Evolutionary conservation across 2,329 filamentous ascomycete genomes (phyloP), one percentile per base, ranked within the genome.

Genomic region (Tricladium varicosporioides): DNA sequence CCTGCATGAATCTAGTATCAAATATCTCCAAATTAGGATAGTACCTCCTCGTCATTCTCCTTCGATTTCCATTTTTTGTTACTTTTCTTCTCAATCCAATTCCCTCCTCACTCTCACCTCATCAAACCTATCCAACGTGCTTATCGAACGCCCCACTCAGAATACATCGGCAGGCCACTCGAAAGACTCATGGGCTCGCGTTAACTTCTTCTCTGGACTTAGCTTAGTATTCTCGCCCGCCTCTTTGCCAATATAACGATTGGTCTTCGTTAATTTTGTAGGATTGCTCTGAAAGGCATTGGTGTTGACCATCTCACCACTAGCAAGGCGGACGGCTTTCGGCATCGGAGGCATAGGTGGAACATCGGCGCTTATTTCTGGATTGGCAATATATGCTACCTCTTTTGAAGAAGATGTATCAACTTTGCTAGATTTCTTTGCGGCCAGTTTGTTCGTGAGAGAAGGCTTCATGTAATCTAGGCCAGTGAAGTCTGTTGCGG

Each of bases 161-260:
- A 77, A 76, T 8, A 75, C 69, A 58, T 75, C 74, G 8, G 74
- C 73, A 5, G 74, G 74, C 75, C 75, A 78, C 18, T 71, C 67
- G 54, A 75, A 77, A n/a, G 66, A 62, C 43, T 70, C 63, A 14
- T 57, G 59, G 22, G 19, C 51, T 51, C 56, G 22, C 33, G 40
- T 52, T 13, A 55, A 33, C 14, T 19, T 32, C 40, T 59, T 54
- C 32, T 52, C 48, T 5, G 42, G 33, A n/a, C 19, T 42, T 14
- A 18, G 40, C 51, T 56, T 33, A 19, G 15, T 19, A 11, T 46
- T 47, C 10, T 46, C 15, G 3, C 15, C 33, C 48, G 4, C 22
- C 44, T 49, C 47, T 14, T 36, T 31, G 9, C 31, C 47, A 19
- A 42, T 19, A 4, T 4, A 19, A 16, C 32, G 19, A 13, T 22